Base-by-base conservation (phyloP, 371 early-diverging fungal species). In the Apophysomyces trapeziformis region DNA sequence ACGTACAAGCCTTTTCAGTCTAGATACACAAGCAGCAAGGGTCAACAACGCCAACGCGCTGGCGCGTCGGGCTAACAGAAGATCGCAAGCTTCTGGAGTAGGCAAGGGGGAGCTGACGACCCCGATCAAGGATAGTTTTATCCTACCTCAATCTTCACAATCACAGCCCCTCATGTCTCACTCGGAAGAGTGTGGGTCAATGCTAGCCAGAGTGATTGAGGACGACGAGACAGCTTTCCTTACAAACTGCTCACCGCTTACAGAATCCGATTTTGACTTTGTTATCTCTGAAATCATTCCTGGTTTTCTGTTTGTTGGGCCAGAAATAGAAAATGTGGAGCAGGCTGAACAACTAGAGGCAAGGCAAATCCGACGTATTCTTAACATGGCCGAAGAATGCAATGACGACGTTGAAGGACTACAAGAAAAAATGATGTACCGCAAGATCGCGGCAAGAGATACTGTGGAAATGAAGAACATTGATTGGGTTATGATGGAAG, bases 331-430 rank as follows among this genome's bases (percentile, higher is more conserved):
- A 14, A 82, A 78, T 12, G 44, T 63, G 6, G 75, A 80, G 12
- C 86, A 88, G 47, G 85, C 85, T 4, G 67, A 72, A n/a, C 76
- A 81, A 60, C 64, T 88, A 37, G 69, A 83, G 35, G 66, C 66
- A 14, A 72, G 84, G 26, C 71, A 72, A 2, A 84, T 88, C 50
- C 76, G 73, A 54, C 76, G 88, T 4, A 79, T 88, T 18, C 61
- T 89, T 9, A 89, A 89, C 66, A 85, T 89, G 87, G 89, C 89
- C 0, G 83, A 81, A 65, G 87, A 89, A 68, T 89, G 89, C 45
- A 73, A 83, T 2, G 87, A 89, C 66, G 68, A 70, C 37, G 69
- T 82, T 7, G 63, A 76, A 35, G 76, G 81, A 4, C 21, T 79
- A n/a, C 61, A 63, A 36, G 58, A 70, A 0, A 45, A 46, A 18